Evolutionary conservation across 1,284 basidiomycete species (phyloP).

Genomic region (Ganoderma lingzhi): DNA sequence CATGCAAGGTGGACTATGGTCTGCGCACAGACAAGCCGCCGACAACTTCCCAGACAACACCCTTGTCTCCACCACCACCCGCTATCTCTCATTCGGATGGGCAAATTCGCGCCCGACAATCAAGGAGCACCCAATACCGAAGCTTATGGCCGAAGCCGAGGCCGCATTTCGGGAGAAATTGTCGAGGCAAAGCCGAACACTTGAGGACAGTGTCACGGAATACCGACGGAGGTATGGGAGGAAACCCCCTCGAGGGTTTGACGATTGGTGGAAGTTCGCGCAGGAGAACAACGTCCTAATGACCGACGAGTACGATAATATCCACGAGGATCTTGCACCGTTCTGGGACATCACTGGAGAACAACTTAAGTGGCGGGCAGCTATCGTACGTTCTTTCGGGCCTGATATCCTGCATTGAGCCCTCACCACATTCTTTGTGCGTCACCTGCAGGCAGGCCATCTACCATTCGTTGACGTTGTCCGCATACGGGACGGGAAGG

Average conservation of each 20-base stretch:
- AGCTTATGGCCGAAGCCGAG: conserved; percentile 84
- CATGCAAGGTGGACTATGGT: conserved; percentile 63
- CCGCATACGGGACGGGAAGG: conserved; percentile 71
- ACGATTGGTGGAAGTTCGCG: conserved; percentile 89
- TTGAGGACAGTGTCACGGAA: conserved; percentile 78
- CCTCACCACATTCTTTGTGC: not conserved
- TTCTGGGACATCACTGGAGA: conserved; percentile 80
- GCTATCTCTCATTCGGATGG: conserved; percentile 36
- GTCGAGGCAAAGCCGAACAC: conserved; percentile 76
- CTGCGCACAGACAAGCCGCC: conserved; percentile 42
- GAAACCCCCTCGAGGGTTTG: conserved; percentile 89
- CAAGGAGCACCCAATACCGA: conserved; percentile 79
- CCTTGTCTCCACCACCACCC: conserved; percentile 29
- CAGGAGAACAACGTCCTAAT: conserved; percentile 77
- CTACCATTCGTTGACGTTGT: conserved; percentile 88
- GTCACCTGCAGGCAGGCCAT: conserved; percentile 66
- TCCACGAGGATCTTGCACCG: conserved; percentile 82
- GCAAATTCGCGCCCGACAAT: conserved; percentile 33
- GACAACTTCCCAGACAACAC: conserved; percentile 40
- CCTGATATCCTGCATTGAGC: not conserved
- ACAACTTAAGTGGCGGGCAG: conserved; percentile 75
- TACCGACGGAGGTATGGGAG: conserved; percentile 82
- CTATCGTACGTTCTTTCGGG: conserved; percentile 58
- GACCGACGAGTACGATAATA: conserved; percentile 90
- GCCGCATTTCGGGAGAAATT: conserved; percentile 72